Percentiles rank a stretch among this genome's conserved stretches.
phyloP scores from a whole-genome alignment of 805 yeast genomes.

The Wickerhamomyces bovis region DNA sequence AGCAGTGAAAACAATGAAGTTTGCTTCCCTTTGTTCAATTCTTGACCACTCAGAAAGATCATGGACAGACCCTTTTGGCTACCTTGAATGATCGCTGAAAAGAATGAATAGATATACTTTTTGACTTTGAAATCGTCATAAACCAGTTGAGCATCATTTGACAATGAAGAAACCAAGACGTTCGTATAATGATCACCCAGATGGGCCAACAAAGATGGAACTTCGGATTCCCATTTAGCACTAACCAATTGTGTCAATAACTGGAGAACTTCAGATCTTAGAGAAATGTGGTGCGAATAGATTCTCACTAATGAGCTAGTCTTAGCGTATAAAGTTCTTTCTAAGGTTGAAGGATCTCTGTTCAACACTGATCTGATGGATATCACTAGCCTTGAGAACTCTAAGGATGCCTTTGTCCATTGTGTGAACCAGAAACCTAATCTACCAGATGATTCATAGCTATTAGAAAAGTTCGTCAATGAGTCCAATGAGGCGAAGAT shows the following conservation, averaged over 20 bases:
- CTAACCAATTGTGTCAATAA: conserved; percentile 52
- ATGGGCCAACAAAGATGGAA: conserved; percentile 79
- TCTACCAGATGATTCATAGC: conserved; percentile 36
- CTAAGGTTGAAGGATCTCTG: conserved; percentile 57
- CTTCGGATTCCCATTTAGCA: conserved; percentile 49
- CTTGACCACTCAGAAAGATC: conserved; percentile 55
- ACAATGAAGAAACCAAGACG: conserved; percentile 52
- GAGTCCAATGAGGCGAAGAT: conserved; percentile 44
- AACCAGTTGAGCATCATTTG: conserved; percentile 52
- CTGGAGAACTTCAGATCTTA: conserved; percentile 47
- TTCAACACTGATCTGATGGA: conserved; percentile 47
- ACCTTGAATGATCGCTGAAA: conserved; percentile 62
- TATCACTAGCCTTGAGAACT: conserved; percentile 51
- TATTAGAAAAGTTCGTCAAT: conserved; percentile 31
- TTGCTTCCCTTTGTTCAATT: conserved; percentile 14
- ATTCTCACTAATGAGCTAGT: conserved; percentile 52
- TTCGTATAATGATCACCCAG: conserved; percentile 62
- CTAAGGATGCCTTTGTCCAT: conserved; percentile 47
- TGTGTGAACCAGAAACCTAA: conserved; percentile 41
- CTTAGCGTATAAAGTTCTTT: conserved; percentile 47
- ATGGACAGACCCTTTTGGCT: conserved; percentile 76
- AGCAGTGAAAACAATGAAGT: conserved; percentile 48
- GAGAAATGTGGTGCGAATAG: conserved; percentile 42
- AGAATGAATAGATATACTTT: conserved; percentile 53
- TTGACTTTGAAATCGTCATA: conserved; percentile 48